Conservation (phyloP, 1,139 yeast genomes). For the Lodderomyces theae region DNA sequence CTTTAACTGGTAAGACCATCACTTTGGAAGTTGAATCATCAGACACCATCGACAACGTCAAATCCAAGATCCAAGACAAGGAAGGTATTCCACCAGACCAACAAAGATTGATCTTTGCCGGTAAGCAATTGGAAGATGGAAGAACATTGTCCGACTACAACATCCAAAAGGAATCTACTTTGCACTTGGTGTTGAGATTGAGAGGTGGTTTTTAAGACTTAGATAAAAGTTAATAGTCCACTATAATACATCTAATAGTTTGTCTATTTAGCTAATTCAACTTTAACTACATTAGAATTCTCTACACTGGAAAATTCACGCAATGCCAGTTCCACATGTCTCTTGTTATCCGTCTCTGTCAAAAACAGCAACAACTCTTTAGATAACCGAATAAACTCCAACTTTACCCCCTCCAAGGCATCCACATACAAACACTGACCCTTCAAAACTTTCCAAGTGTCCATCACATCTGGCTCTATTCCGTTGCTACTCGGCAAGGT, state of each 20-base stretch:
- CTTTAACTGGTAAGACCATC: constrained; percentile 69
- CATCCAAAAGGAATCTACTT: constrained; percentile 77
- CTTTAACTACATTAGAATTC: constrained; percentile 27
- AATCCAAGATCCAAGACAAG: constrained; percentile 53
- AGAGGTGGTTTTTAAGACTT: constrained; percentile 53
- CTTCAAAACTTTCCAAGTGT: constrained; percentile 25
- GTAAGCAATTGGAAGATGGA: constrained; percentile 61
- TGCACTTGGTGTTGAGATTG: constrained; percentile 95
- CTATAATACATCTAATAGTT: constrained; percentile 13
- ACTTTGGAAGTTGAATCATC: constrained; percentile 71
- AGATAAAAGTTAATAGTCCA: constrained; percentile 70
- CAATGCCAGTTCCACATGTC: constrained; percentile 22
- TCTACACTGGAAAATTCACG: constrained; percentile 24
- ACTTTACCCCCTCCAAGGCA: constrained; percentile 62
- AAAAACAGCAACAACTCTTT: constrained; percentile 18
- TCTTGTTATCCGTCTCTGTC: constrained; percentile 9
- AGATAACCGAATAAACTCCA: constrained; percentile 42
- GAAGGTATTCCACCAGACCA: constrained; percentile 55
- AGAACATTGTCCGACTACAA: constrained; percentile 67
- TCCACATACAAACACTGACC: constrained; percentile 37
- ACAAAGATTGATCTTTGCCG: constrained; percentile 56
- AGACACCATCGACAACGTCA: constrained; percentile 67
- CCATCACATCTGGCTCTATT: constrained; percentile 14
- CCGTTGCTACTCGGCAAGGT: constrained; percentile 8
- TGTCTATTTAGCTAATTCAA: constrained; percentile 2